A percentile compares a stretch with the other conserved stretches of the same genome.
Evolutionary conservation across 139 green algal genomes (phyloP).

Genomic region (Raphidocelis subcapitata): DNA sequence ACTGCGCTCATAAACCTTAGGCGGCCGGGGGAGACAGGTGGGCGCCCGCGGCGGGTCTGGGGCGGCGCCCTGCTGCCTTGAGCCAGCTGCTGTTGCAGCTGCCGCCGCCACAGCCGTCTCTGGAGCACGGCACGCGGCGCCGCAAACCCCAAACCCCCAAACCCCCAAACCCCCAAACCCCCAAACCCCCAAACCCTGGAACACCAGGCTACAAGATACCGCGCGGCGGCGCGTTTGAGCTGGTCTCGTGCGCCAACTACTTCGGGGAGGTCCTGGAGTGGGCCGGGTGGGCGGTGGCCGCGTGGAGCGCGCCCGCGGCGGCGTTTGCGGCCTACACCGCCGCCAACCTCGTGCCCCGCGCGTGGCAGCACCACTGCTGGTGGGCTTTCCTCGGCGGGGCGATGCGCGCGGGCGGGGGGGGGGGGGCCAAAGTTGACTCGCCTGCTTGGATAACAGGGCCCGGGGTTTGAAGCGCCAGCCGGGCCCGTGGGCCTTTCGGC

Average conservation of each 20-base stretch:
- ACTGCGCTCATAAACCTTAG: slow-evolving; percentile 57
- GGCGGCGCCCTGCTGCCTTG: neutral
- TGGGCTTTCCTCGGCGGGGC: too few relatives aligned
- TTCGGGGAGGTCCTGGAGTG: slow-evolving; percentile 74
- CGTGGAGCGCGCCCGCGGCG: slow-evolving; percentile 29
- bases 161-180: neutral
- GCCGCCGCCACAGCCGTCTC: neutral
- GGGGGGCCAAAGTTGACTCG: too few relatives aligned
- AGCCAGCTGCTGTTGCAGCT: neutral
- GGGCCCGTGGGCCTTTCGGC: too few relatives aligned
- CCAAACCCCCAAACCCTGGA: neutral
- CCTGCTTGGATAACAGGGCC: too few relatives aligned
- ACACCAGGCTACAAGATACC: slow-evolving; percentile 75
- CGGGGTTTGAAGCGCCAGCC: too few relatives aligned
- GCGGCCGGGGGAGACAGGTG: slow-evolving; percentile 51
- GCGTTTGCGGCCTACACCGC: slow-evolving; percentile 74
- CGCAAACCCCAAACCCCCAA: neutral
- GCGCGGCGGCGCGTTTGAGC: slow-evolving; percentile 66
- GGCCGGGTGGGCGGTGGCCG: slow-evolving; percentile 58
- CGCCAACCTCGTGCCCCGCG: slow-evolving; percentile 64
- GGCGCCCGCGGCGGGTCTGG: neutral
- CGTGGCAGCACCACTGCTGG: slow-evolving; percentile 52
- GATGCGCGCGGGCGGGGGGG: too few relatives aligned
- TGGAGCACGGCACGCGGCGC: neutral
- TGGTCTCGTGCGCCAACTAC: slow-evolving; percentile 78